These are phyloP conservation scores for Lasiodiplodia hormozganensis DNA, from an alignment of 2,329 filamentous ascomycete genomes.

Conservation along the genomic window DNA sequence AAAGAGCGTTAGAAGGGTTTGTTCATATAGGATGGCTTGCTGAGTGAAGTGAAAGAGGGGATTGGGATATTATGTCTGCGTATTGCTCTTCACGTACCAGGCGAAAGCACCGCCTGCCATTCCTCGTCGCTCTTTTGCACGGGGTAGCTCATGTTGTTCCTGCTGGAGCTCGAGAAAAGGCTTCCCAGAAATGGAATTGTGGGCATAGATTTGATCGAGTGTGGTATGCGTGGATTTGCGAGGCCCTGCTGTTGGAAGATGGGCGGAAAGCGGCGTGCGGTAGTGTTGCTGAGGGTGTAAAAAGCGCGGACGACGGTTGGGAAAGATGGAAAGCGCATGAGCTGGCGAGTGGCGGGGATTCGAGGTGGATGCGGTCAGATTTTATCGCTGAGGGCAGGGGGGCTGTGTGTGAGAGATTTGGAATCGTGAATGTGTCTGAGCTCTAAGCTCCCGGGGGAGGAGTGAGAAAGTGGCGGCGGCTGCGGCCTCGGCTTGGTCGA, in stretches of 20 bases:
- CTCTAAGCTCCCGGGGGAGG: neutral
- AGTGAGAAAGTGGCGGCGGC: constrained; percentile 16
- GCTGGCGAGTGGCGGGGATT: neutral
- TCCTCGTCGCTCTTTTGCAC: constrained; percentile 81
- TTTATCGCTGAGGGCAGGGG: neutral
- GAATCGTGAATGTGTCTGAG: neutral
- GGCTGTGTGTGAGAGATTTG: constrained; percentile 3
- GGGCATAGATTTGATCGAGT: constrained; percentile 67
- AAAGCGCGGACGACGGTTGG: constrained; percentile 55
- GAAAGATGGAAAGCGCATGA: constrained; percentile 29
- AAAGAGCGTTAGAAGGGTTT: constrained; percentile 24
- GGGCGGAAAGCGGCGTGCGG: constrained; percentile 40
- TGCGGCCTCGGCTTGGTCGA: neutral
- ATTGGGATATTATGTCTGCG: neutral
- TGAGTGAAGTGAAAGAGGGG: neutral
- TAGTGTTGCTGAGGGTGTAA: constrained; percentile 55
- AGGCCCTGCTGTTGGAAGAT: constrained; percentile 3
- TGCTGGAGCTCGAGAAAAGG: constrained; percentile 68
- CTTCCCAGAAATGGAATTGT: constrained; percentile 79
- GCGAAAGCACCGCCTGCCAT: constrained; percentile 85
- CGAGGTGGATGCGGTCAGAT: neutral
- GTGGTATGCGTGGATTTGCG: constrained; percentile 42
- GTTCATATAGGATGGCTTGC: neutral
- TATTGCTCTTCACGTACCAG: constrained; percentile 57
- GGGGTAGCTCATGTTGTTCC: constrained; percentile 66